phyloP scores from a whole-genome alignment of 495 filamentous ascomycete species.

The Lasiosphaeris hirsuta region DNA sequence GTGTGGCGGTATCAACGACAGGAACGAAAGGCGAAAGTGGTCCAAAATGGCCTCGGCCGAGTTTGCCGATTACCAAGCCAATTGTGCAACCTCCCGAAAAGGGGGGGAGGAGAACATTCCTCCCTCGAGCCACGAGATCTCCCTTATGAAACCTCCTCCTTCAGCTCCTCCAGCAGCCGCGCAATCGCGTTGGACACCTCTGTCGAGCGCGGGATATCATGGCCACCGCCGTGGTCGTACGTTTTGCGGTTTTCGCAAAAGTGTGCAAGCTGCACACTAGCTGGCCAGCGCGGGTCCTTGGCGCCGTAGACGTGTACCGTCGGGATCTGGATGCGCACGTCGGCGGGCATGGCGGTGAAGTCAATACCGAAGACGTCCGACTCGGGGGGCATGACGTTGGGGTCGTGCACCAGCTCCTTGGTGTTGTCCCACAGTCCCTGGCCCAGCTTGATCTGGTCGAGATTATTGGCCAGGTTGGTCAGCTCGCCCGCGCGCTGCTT shows the following conservation, averaged over 20 bases:
- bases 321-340: conserved; percentile 50
- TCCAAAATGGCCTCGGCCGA: too few relatives aligned
- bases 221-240: conserved; percentile 54
- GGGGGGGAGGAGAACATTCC: background rate
- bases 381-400: conserved; percentile 16
- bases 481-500: conserved; percentile 28
- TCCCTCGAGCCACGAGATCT: background rate
- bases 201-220: conserved; percentile 44
- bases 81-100: too few relatives aligned
- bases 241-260: conserved; percentile 51
- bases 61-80: too few relatives aligned
- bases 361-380: conserved; percentile 51
- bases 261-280: conserved; percentile 53
- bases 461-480: conserved; percentile 28
- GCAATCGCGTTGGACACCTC: conserved; percentile 27
- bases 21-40: too few relatives aligned
- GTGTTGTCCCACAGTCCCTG: conserved; percentile 29
- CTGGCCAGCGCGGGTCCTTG: conserved; percentile 55
- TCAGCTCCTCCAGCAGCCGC: conserved; percentile 22
- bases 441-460: conserved; percentile 21
- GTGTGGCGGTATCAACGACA: too few relatives aligned
- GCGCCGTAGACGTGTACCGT: conserved; percentile 61
- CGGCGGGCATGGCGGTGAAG: conserved; percentile 39
- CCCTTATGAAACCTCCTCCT: conserved; percentile 10
- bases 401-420: conserved; percentile 32